Conservation (phyloP, 2,329 filamentous ascomycete species). For the Cercospora zeina region DNA sequence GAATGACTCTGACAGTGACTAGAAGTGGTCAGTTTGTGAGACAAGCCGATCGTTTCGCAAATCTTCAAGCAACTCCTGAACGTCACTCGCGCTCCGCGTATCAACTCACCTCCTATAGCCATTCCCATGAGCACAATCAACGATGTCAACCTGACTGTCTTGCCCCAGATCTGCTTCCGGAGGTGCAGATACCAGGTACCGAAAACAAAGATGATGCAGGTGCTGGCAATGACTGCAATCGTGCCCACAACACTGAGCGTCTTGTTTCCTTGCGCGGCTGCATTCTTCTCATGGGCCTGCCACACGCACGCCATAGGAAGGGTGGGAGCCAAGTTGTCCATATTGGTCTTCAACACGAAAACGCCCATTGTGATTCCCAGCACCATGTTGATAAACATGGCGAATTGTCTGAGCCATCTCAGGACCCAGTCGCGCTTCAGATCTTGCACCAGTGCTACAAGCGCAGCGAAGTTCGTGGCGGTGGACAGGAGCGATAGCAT, state of each 20-base stretch:
- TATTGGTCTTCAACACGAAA: slow-evolving; percentile 58
- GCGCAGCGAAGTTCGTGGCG: slow-evolving; percentile 64
- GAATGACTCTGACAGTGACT: slow-evolving; percentile 56
- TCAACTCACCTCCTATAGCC: slow-evolving; percentile 52
- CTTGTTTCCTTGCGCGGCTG: slow-evolving; percentile 38
- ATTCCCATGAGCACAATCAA: slow-evolving; percentile 55
- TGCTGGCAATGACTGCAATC: slow-evolving; percentile 61
- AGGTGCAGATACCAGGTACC: slow-evolving; percentile 66
- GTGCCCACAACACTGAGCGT: slow-evolving; percentile 57
- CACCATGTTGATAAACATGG: slow-evolving; percentile 66
- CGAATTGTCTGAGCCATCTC: slow-evolving; percentile 63
- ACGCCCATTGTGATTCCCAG: slow-evolving; percentile 59
- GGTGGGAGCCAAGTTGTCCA: slow-evolving; percentile 53
- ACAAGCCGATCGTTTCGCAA: not conserved
- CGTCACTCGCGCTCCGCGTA: not conserved
- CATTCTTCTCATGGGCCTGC: slow-evolving; percentile 46
- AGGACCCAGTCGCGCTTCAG: slow-evolving; percentile 68
- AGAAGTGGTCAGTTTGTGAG: not conserved
- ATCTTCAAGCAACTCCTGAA: not conserved
- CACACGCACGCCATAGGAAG: slow-evolving; percentile 65
- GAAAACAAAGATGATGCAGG: slow-evolving; percentile 59
- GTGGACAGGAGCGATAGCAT: slow-evolving; percentile 65
- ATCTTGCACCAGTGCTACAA: slow-evolving; percentile 65
- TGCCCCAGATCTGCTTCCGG: slow-evolving; percentile 57
- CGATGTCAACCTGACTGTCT: slow-evolving; percentile 55